Evolutionary conservation across 139 green algal species (phyloP).

Genomic region (Coelastrella sp.): DNA sequence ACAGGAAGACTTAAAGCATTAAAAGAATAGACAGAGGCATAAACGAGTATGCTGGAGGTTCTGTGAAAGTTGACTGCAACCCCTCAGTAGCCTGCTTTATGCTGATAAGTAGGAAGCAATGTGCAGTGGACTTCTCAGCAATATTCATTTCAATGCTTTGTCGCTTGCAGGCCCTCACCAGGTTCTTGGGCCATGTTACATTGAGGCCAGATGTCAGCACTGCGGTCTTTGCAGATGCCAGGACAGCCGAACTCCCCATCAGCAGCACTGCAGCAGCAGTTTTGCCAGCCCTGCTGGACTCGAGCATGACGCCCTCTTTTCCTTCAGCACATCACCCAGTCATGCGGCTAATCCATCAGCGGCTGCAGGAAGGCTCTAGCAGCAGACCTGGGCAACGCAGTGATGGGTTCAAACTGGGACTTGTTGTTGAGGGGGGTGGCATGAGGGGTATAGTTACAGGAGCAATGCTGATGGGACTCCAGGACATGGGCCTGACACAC

Average conservation of each 20-base stretch:
- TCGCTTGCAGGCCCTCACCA: constrained; percentile 13
- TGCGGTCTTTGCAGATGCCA: background rate
- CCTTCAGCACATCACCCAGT: constrained; percentile 64
- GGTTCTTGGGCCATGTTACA: background rate
- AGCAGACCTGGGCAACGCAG: constrained; percentile 61
- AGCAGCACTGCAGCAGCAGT: background rate
- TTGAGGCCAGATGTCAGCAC: background rate
- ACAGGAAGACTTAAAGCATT: no score
- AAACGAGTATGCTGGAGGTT: no score
- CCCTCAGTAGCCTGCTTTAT: no score
- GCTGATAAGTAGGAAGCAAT: no score
- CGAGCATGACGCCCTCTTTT: background rate
- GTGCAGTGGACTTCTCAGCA: no score
- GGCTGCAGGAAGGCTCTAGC: constrained; percentile 32
- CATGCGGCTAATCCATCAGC: constrained; percentile 67
- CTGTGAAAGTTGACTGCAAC: no score
- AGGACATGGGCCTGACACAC: constrained; percentile 70
- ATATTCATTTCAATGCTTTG: background rate
- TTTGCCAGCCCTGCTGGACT: background rate
- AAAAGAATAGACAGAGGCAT: no score
- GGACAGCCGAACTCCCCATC: background rate
- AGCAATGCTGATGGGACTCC: constrained; percentile 78
- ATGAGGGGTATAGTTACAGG: constrained; percentile 83
- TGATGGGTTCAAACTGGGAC: constrained; percentile 81
- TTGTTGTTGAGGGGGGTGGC: constrained; percentile 93